A percentile compares a stretch with the other conserved stretches of the same genome.
These are phyloP conservation scores for Chiua sp. DNA, from an alignment of 1,284 basidiomycete genomes.

Conservation along the genomic window DNA sequence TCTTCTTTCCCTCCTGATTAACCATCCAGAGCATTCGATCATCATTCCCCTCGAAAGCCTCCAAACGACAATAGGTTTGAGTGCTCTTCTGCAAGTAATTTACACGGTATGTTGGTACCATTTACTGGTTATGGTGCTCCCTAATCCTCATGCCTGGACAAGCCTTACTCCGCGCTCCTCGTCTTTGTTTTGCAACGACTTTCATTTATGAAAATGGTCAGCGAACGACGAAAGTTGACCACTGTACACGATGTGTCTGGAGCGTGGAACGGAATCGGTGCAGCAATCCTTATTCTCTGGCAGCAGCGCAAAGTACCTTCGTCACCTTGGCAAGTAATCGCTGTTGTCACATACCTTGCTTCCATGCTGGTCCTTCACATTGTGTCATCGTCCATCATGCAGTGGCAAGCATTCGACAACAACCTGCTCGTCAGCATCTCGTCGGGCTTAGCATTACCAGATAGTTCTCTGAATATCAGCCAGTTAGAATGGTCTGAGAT, in stretches of 20 bases:
- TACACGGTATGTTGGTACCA: slow-evolving; percentile 1
- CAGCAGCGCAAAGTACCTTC: slow-evolving; percentile 5
- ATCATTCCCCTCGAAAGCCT: background rate
- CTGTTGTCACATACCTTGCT: slow-evolving; percentile 8
- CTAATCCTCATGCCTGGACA: background rate
- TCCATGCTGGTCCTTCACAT: slow-evolving; percentile 12
- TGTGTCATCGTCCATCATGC: slow-evolving; percentile 15
- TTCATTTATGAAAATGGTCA: background rate
- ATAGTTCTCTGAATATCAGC: background rate
- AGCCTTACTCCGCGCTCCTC: slow-evolving; percentile 15
- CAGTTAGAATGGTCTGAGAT: background rate
- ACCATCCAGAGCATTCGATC: slow-evolving; percentile 9
- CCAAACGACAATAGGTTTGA: slow-evolving; percentile 1
- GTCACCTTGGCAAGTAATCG: slow-evolving; percentile 4
- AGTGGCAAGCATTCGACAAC: slow-evolving; percentile 14
- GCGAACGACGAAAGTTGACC: slow-evolving; percentile 6
- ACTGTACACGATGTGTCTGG: slow-evolving; percentile 9
- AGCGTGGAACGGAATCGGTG: slow-evolving; percentile 13
- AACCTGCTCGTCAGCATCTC: background rate
- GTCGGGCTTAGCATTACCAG: slow-evolving; percentile 3
- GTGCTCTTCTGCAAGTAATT: slow-evolving; percentile 7
- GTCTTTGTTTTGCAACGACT: slow-evolving; percentile 14
- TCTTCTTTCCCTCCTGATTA: background rate
- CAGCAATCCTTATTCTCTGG: slow-evolving; percentile 3
- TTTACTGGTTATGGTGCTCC: too few relatives aligned